phyloP scores from a whole-genome alignment of 2,329 filamentous ascomycete species.

The Pestalotiopsis sp. region DNA sequence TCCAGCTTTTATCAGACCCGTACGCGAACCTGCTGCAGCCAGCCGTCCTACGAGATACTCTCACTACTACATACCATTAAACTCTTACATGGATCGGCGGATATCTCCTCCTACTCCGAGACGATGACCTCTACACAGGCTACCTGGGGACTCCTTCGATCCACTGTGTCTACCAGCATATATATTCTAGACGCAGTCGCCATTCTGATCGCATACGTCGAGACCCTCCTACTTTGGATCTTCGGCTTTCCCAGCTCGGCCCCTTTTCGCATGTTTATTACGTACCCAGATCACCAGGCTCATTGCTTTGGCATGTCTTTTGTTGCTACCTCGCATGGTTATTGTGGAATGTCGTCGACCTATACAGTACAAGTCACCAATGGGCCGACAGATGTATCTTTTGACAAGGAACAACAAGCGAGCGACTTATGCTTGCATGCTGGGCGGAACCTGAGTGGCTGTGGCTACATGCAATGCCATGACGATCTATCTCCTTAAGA shows the following conservation, averaged over 20 bases:
- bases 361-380: background rate
- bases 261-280: background rate
- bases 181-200: background rate
- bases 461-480: background rate
- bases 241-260: background rate
- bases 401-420: background rate
- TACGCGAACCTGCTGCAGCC: too few relatives aligned
- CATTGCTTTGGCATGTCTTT: background rate
- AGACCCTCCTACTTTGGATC: background rate
- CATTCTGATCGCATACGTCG: background rate
- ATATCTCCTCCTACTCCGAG: background rate
- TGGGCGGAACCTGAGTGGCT: background rate
- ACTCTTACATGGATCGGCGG: background rate
- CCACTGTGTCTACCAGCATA: background rate
- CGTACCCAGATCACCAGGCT: background rate
- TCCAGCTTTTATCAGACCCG: background rate
- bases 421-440: background rate
- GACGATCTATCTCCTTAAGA: background rate
- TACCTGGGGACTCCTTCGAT: background rate
- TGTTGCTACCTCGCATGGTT: background rate
- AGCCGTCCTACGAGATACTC: background rate
- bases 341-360: background rate
- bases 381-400: background rate
- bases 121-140: background rate
- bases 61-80: background rate